Conservation (phyloP, 208 protist genomes). For the Wallacemonas sp. region DNA sequence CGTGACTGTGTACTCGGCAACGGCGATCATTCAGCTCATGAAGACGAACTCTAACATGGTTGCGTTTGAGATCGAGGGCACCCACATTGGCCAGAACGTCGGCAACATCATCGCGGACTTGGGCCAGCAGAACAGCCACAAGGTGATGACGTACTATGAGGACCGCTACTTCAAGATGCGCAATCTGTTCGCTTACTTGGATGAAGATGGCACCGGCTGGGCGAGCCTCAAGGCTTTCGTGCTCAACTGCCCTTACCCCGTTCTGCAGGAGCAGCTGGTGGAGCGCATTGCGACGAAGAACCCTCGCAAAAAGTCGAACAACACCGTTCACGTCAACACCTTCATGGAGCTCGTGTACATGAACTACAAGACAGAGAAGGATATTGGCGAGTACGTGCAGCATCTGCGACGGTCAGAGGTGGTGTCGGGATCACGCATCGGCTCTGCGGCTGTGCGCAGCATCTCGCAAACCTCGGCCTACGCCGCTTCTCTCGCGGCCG, state of each 20-base stretch:
- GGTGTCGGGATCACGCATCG: neutral
- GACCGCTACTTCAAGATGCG: constrained; percentile 87
- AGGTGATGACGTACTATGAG: constrained; percentile 72
- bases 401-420: neutral
- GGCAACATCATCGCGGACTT: constrained; percentile 61
- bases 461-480: neutral
- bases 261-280: constrained; percentile 85
- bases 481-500: neutral
- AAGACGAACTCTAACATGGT: constrained; percentile 78
- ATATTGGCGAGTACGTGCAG: constrained; percentile 47
- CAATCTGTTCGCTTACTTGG: constrained; percentile 79
- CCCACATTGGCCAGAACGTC: constrained; percentile 75
- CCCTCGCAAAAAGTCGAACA: constrained; percentile 63
- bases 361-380: constrained; percentile 84
- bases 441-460: constrained; percentile 7
- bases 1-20: constrained; percentile 71
- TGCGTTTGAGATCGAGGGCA: constrained; percentile 54
- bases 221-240: constrained; percentile 73
- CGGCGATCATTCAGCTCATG: constrained; percentile 66
- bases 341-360: constrained; percentile 82
- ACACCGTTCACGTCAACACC: constrained; percentile 75
- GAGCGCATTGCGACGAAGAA: constrained; percentile 69
- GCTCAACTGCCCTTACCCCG: constrained; percentile 67
- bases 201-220: constrained; percentile 73
- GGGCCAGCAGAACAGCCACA: constrained; percentile 48